Evolutionary conservation across 257 asterid species (phyloP).

Genomic region (Solanum pinnatisectum): DNA sequence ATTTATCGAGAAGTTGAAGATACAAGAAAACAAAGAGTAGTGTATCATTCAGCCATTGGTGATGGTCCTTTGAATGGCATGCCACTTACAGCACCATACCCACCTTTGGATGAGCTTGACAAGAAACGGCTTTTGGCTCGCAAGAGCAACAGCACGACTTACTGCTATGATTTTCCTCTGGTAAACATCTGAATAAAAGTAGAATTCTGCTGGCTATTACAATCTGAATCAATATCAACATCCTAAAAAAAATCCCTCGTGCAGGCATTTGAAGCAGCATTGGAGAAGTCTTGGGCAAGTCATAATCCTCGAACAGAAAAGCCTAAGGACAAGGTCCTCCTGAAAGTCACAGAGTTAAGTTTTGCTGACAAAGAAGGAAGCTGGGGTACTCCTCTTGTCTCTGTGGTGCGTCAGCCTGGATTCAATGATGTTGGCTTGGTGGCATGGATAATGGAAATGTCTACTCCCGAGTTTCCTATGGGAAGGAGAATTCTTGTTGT

Average conservation of each 20-base stretch:
- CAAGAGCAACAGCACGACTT: slow-evolving; percentile 71
- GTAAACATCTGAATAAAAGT: slow-evolving; percentile 23
- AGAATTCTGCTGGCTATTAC: background rate
- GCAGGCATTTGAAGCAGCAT: slow-evolving; percentile 89
- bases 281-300: slow-evolving; percentile 58
- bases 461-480: slow-evolving; percentile 88
- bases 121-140: slow-evolving; percentile 87
- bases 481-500: slow-evolving; percentile 77
- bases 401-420: slow-evolving; percentile 62
- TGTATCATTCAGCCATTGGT: slow-evolving; percentile 57
- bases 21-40: slow-evolving; percentile 32
- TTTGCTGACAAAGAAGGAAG: slow-evolving; percentile 57
- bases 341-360: slow-evolving; percentile 55
- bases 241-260: slow-evolving; percentile 6
- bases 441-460: slow-evolving; percentile 93
- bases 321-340: slow-evolving; percentile 40
- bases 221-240: background rate
- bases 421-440: slow-evolving; percentile 93
- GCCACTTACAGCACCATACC: slow-evolving; percentile 66
- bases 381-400: slow-evolving; percentile 87
- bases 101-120: slow-evolving; percentile 74
- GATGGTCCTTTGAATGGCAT: slow-evolving; percentile 67
- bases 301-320: slow-evolving; percentile 28
- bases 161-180: slow-evolving; percentile 98
- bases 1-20: slow-evolving; percentile 83